Evolutionary conservation across 164 flowering plant species (phyloP).

Genomic region (Vitis rotundifolia): DNA sequence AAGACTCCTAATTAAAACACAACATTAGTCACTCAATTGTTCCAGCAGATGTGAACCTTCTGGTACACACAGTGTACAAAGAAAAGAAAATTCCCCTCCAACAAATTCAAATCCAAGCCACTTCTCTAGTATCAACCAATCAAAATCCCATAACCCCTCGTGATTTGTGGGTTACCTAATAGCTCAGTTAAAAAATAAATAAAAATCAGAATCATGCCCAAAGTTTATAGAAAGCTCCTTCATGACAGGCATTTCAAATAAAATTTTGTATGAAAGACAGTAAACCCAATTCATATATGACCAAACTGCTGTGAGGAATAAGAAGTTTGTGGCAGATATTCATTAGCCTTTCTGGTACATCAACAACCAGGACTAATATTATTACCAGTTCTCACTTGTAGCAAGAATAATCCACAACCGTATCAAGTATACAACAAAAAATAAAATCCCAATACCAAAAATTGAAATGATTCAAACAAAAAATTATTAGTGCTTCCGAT

Average conservation of each 20-base stretch:
- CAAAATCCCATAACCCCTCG: neutral
- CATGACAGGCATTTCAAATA: neutral
- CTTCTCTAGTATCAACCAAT: neutral
- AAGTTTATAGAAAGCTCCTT: neutral
- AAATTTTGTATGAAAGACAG: neutral
- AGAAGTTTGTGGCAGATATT: no score
- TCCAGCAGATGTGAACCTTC: neutral
- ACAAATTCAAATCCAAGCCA: neutral
- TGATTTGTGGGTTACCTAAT: neutral
- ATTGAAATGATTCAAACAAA: no score
- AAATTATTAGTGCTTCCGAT: no score
- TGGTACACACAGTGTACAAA: neutral
- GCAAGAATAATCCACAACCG: no score
- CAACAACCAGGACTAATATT: no score
- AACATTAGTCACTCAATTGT: conserved; percentile 5
- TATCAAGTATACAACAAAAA: no score
- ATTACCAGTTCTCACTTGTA: no score
- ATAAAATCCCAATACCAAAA: no score
- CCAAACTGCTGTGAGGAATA: no score
- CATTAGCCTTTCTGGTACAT: no score
- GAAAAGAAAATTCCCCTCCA: neutral
- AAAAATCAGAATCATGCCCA: neutral
- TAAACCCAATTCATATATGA: neutral
- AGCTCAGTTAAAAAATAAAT: neutral
- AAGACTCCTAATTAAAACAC: neutral